Base-by-base conservation (phyloP, 345 rosid genomes). In the Pugionium dolabratum region DNA sequence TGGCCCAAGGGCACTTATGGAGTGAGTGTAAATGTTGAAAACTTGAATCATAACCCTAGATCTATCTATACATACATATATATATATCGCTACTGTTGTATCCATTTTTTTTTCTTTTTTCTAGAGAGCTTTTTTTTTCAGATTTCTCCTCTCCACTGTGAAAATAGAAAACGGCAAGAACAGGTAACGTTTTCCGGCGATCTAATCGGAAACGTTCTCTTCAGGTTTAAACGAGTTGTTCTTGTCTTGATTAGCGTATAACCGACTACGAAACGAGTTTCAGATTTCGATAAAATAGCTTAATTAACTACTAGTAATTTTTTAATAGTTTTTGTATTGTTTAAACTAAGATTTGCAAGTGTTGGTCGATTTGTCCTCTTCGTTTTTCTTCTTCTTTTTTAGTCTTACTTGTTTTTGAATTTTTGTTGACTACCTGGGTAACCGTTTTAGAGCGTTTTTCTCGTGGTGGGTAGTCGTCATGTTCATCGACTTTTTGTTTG, bases 381-480 rank as follows among this genome's bases (percentile, higher is more conserved):
- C 36, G 1, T 37, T 63, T 7, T 35, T 51, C 54, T 37, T 59
- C 66, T 30, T 72, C 58, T 56, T 70, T 37, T 46, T 1, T 30
- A 52, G 64, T 73, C 76, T 43, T 35, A 36, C 64, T 62, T 48
- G 31, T 42, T 66, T 64, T 73, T 67, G 77, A 74, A 74, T 2
- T 0, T 54, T 53, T 61, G 63, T 74, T 67, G 78, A 67, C 73
- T 74, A 54, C 8, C 34, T 45, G 11, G 39, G 39, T 45, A 55
- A 74, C 76, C 43, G 54, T 42, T 41, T 29, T 2, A 4, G 9
- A 26, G 36, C 57, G 34, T 36, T 47, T 50, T 44, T 36, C 56
- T 50, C 35, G 43, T 44, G 70, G 52, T 58, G 29, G 59, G 48
- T 61, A 7, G 49, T 49, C 31, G 9, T 66, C 39, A 25, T 61